Evolutionary conservation across 2,329 filamentous ascomycete genomes (phyloP).

Genomic region (Alternaria angustiovoidea): DNA sequence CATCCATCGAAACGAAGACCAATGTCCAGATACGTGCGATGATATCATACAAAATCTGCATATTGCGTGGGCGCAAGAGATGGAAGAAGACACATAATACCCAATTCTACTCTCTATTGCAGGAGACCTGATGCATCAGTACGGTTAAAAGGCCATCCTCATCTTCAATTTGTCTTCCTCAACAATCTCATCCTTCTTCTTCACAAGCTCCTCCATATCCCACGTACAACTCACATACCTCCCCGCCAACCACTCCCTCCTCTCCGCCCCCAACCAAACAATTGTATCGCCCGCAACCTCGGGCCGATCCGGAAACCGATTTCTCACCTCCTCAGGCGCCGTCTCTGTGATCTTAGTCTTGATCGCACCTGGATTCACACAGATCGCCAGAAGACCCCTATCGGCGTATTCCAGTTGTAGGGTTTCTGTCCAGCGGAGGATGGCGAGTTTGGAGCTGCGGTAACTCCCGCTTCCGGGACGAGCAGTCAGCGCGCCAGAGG

Average conservation of each 20-base stretch:
- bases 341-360: slow-evolving; percentile 22
- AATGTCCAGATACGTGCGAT: background rate
- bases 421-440: slow-evolving; percentile 59
- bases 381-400: slow-evolving; percentile 21
- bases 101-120: background rate
- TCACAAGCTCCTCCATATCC: slow-evolving; percentile 30
- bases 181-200: slow-evolving; percentile 27
- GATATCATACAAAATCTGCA: background rate
- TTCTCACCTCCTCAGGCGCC: slow-evolving; percentile 5
- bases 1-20: background rate
- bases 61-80: background rate
- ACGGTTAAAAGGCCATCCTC: slow-evolving; percentile 7
- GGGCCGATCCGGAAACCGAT: slow-evolving; percentile 11
- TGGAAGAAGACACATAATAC: background rate
- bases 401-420: slow-evolving; percentile 51
- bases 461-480: slow-evolving; percentile 42
- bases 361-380: slow-evolving; percentile 32
- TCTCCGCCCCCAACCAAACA: slow-evolving; percentile 25
- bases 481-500: slow-evolving; percentile 50
- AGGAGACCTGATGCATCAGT: background rate
- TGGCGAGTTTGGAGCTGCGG: slow-evolving; percentile 58
- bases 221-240: slow-evolving; percentile 28
- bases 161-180: slow-evolving; percentile 26
- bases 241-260: slow-evolving; percentile 26
- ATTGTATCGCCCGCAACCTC: slow-evolving; percentile 19